A percentile compares a stretch with the other conserved stretches of the same genome.
These are phyloP conservation scores for Agaricus bisporus DNA, from an alignment of 768 basidiomycete species.

Conservation along the genomic window DNA sequence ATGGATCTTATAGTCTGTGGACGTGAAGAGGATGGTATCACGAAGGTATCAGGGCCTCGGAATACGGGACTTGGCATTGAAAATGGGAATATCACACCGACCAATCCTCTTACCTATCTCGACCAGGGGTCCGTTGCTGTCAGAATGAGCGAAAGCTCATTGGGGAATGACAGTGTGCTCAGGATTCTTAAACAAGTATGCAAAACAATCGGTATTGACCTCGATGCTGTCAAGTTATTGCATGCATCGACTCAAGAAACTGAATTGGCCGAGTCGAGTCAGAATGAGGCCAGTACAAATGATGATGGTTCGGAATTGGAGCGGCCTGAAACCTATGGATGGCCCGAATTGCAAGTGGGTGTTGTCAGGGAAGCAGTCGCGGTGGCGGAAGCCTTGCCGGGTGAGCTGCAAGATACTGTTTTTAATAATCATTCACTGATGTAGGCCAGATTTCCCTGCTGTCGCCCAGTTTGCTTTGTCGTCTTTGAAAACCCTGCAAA, in stretches of 20 bases:
- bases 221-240: conserved; percentile 61
- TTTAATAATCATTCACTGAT: background rate
- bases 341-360: conserved; percentile 93
- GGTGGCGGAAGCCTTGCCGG: conserved; percentile 87
- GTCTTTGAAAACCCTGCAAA: conserved; percentile 67
- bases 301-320: conserved; percentile 13
- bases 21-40: conserved; percentile 61
- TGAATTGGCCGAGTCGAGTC: conserved; percentile 5
- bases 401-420: conserved; percentile 30
- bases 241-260: conserved; percentile 16
- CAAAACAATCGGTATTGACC: conserved; percentile 74
- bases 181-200: conserved; percentile 69
- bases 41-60: conserved; percentile 32
- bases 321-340: conserved; percentile 59
- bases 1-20: conserved; percentile 85
- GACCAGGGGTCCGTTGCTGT: conserved; percentile 59
- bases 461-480: conserved; percentile 91
- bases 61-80: conserved; percentile 44
- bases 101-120: conserved; percentile 9
- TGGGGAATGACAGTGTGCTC: conserved; percentile 82
- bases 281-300: conserved; percentile 30
- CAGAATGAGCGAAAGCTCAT: conserved; percentile 63
- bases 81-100: conserved; percentile 29
- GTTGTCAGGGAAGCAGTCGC: conserved; percentile 90
- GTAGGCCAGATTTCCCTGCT: conserved; percentile 62